Conservation (phyloP, 768 basidiomycete genomes). For the Tulasnella sp. region DNA sequence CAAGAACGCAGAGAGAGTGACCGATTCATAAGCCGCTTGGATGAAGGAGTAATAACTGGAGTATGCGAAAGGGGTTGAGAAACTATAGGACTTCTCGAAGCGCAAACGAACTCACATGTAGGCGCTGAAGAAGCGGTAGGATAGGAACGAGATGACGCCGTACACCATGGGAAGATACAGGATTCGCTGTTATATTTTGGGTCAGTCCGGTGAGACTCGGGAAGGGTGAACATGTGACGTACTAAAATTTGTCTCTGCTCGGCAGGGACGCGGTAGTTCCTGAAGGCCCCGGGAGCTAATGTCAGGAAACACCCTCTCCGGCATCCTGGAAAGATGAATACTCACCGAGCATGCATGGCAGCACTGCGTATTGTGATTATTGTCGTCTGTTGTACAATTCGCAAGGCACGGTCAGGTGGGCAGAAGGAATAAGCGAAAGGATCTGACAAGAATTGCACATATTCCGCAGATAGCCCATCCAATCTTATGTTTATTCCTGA, state of each 20-base stretch:
- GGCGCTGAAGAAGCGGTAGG: slow-evolving; percentile 75
- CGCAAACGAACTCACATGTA: slow-evolving; percentile 46
- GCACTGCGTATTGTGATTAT: slow-evolving; percentile 31
- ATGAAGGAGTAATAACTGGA: slow-evolving; percentile 48
- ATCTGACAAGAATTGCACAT: slow-evolving; percentile 52
- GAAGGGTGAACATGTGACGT: slow-evolving; percentile 34
- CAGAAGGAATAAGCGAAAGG: neutral
- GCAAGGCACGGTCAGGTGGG: neutral
- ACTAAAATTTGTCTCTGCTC: slow-evolving; percentile 71
- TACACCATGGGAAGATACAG: slow-evolving; percentile 76
- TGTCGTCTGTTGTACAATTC: slow-evolving; percentile 34
- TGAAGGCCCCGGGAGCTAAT: neutral
- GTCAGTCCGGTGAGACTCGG: neutral
- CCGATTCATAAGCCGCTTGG: slow-evolving; percentile 51
- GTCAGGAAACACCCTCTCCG: neutral
- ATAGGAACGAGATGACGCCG: slow-evolving; percentile 78
- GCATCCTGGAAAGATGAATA: neutral
- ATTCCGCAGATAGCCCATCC: slow-evolving; percentile 71
- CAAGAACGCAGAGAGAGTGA: slow-evolving; percentile 85
- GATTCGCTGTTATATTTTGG: slow-evolving; percentile 43
- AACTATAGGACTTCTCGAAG: neutral
- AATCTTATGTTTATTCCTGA: slow-evolving; percentile 47
- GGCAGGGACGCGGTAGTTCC: slow-evolving; percentile 63
- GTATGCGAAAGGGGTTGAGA: neutral
- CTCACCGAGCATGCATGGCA: slow-evolving; percentile 27